Conservation (phyloP, 2,329 filamentous ascomycete genomes). For the Aureobasidium pullulans region DNA sequence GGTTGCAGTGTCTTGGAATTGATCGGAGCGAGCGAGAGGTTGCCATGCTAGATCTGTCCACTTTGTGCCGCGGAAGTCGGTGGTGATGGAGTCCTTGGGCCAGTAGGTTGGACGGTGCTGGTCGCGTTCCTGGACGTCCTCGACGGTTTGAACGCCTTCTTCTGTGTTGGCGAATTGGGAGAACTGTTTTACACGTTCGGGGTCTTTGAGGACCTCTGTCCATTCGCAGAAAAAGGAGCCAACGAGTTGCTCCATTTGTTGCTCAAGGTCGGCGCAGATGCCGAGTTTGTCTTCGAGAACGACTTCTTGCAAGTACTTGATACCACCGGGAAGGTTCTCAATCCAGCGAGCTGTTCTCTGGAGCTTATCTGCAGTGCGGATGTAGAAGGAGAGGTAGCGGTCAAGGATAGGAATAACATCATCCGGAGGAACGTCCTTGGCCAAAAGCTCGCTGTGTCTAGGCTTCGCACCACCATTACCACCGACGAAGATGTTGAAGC, state of each 20-base stretch:
- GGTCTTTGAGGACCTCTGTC: conserved; percentile 70
- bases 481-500: conserved; percentile 86
- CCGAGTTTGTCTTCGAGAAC: conserved; percentile 80
- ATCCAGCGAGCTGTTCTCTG: conserved; percentile 86
- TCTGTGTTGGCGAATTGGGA: conserved; percentile 76
- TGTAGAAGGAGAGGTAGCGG: conserved; percentile 88
- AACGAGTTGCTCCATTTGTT: conserved; percentile 81
- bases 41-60: conserved; percentile 70
- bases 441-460: conserved; percentile 71
- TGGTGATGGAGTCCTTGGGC: conserved; percentile 58
- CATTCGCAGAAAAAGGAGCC: conserved; percentile 85
- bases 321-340: conserved; percentile 73
- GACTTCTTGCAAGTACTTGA: conserved; percentile 75
- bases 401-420: conserved; percentile 80
- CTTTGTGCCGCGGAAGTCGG: conserved; percentile 64
- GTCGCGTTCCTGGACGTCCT: conserved; percentile 62
- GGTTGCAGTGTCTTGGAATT: conserved; percentile 64
- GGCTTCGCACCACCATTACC: conserved; percentile 87
- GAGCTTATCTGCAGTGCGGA: conserved; percentile 82
- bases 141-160: conserved; percentile 58
- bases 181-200: conserved; percentile 62
- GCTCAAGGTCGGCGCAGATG: conserved; percentile 74
- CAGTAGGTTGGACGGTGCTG: conserved; percentile 72
- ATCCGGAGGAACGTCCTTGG: conserved; percentile 75
- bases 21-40: conserved; percentile 61